phyloP scores from a whole-genome alignment of 225 moss, liverwort and hornwort species.

The Thuidium tamariscinum region DNA sequence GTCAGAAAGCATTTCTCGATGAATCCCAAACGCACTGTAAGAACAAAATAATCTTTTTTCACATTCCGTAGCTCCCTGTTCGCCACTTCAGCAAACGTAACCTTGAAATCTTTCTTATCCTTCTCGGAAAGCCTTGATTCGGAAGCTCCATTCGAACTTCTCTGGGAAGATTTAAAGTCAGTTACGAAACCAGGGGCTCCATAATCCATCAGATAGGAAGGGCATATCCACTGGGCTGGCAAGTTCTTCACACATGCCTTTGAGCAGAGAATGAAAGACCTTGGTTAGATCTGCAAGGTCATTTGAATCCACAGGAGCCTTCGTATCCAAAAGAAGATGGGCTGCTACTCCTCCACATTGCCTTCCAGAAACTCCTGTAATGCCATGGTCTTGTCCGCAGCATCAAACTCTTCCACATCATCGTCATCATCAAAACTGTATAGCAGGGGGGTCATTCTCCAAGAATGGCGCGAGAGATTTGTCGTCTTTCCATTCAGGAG shows the following conservation, averaged over 20 bases:
- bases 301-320: background rate
- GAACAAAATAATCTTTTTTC: conserved; percentile 58
- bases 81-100: conserved; percentile 48
- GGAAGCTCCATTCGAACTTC: background rate
- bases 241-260: background rate
- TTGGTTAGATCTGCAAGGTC: background rate
- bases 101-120: conserved; percentile 39
- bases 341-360: background rate
- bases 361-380: background rate
- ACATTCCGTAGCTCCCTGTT: conserved; percentile 37
- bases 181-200: background rate
- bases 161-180: background rate
- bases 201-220: background rate
- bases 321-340: background rate
- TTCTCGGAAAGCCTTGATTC: background rate
- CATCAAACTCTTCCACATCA: conserved; percentile 2
- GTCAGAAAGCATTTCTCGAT: conserved; percentile 60
- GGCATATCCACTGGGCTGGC: background rate
- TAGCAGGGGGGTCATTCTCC: conserved; percentile 38
- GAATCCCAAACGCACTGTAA: background rate
- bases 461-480: conserved; percentile 42
- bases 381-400: background rate
- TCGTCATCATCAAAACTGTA: conserved; percentile 40
- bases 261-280: background rate
- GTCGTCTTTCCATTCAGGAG: conserved; percentile 37